phyloP scores from a whole-genome alignment of 1,284 basidiomycete genomes.

The Coniferiporia sulphurascens region DNA sequence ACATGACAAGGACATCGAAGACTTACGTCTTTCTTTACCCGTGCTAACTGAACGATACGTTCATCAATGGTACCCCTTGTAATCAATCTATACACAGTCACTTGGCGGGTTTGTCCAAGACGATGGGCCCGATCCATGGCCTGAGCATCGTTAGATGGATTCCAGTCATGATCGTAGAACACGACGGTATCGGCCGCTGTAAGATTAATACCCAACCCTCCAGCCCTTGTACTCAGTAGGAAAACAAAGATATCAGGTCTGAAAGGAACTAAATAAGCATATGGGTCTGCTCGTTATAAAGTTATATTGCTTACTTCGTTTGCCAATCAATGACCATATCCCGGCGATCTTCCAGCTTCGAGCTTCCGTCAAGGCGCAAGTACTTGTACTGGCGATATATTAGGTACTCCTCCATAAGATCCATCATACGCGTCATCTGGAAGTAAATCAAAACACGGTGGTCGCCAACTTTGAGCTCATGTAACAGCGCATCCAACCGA shows the following conservation, averaged over 20 bases:
- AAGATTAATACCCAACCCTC: constrained; percentile 97
- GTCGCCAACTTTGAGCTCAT: constrained; percentile 89
- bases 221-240: constrained; percentile 93
- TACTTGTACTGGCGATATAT: constrained; percentile 99
- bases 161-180: constrained; percentile 99
- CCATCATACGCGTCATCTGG: constrained; percentile 99
- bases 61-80: constrained; percentile 98
- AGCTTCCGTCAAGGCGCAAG: constrained; percentile 90
- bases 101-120: constrained; percentile 97
- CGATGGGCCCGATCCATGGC: constrained; percentile 99
- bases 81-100: constrained; percentile 97
- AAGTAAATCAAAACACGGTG: constrained; percentile 97
- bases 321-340: constrained; percentile 99
- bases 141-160: constrained; percentile 98
- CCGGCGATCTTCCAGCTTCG: constrained; percentile 92
- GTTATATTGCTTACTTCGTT: constrained; percentile 62
- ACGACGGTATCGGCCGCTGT: constrained; percentile 98
- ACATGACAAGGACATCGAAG: not conserved
- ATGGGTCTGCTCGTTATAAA: not conserved
- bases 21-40: constrained; percentile 92
- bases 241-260: constrained; percentile 96
- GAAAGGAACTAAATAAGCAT: constrained; percentile 4
- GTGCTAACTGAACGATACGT: constrained; percentile 91
- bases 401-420: constrained; percentile 98
- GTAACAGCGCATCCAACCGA: constrained; percentile 81